Conservation (phyloP, 2,329 filamentous ascomycete genomes). For the Cryphonectria carpinicola region DNA sequence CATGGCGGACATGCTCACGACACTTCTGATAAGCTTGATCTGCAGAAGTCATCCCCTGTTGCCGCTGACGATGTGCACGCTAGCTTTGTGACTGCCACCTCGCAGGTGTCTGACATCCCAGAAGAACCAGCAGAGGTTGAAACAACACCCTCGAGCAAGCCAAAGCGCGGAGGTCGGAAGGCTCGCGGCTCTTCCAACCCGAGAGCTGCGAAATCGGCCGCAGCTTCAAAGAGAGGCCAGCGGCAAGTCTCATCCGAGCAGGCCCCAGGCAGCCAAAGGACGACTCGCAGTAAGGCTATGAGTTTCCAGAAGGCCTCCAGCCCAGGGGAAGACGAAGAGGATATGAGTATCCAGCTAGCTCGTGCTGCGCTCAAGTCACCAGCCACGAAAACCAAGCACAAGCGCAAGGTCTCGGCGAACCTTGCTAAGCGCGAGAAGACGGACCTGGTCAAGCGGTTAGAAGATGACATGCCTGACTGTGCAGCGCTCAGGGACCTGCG, state of each 20-base stretch:
- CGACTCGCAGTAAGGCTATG: slow-evolving; percentile 29
- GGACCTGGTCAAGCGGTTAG: slow-evolving; percentile 51
- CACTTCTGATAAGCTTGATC: slow-evolving; percentile 10
- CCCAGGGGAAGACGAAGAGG: slow-evolving; percentile 31
- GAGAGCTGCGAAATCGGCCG: slow-evolving; percentile 7
- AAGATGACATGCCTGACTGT: slow-evolving; percentile 56
- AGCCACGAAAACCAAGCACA: slow-evolving; percentile 28
- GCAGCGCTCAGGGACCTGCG: slow-evolving; percentile 56
- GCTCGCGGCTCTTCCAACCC: slow-evolving; percentile 5
- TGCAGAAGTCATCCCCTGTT: slow-evolving; percentile 7
- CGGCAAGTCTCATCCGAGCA: slow-evolving; percentile 20
- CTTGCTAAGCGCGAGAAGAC: slow-evolving; percentile 42
- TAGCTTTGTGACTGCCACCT: slow-evolving; percentile 22
- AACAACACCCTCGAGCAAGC: slow-evolving; percentile 6
- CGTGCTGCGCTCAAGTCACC: slow-evolving; percentile 38
- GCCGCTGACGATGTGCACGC: slow-evolving; percentile 5
- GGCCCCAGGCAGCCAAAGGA: slow-evolving; percentile 20
- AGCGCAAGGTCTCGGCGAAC: slow-evolving; percentile 28
- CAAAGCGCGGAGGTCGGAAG: slow-evolving; percentile 13
- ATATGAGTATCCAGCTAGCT: slow-evolving; percentile 38
- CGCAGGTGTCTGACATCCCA: slow-evolving; percentile 18
- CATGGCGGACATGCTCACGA: slow-evolving; percentile 21
- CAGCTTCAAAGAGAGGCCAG: slow-evolving; percentile 12
- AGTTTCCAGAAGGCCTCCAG: slow-evolving; percentile 25
- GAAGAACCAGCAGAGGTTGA: slow-evolving; percentile 20